Evolutionary conservation across 805 yeast genomes (phyloP).

Genomic region (Kuraishia molischiana): DNA sequence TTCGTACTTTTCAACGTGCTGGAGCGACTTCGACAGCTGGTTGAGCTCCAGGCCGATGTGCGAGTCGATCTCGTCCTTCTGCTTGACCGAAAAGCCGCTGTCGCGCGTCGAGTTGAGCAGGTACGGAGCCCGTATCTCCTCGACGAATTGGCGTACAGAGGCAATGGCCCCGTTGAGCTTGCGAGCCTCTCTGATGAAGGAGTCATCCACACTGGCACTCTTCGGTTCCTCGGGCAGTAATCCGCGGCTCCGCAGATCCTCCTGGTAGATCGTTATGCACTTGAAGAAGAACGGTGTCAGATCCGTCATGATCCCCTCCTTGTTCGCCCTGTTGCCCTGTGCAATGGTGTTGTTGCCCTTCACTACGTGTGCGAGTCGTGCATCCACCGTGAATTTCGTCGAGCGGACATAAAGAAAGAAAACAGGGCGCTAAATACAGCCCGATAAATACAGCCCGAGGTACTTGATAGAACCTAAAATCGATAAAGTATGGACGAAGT

Average conservation of each 20-base stretch:
- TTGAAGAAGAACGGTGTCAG: slow-evolving; percentile 37
- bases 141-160: slow-evolving; percentile 22
- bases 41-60: slow-evolving; percentile 43
- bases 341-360: no score
- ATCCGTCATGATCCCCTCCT: slow-evolving; percentile 36
- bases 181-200: slow-evolving; percentile 29
- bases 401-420: no score
- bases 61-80: slow-evolving; percentile 34
- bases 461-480: no score
- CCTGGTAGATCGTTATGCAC: slow-evolving; percentile 33
- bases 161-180: slow-evolving; percentile 24
- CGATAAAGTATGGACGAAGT: no score
- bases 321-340: no score
- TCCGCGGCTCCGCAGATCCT: slow-evolving; percentile 14
- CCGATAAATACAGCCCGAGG: no score
- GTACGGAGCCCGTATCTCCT: slow-evolving; percentile 24
- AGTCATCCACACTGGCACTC: slow-evolving; percentile 14
- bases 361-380: no score
- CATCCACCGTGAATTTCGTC: no score
- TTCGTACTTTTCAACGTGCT: slow-evolving; percentile 42
- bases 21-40: slow-evolving; percentile 39
- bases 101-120: slow-evolving; percentile 17
- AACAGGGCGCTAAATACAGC: no score
- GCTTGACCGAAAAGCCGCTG: slow-evolving; percentile 11
- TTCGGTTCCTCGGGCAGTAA: slow-evolving; percentile 1